Conservation (phyloP, 2,329 filamentous ascomycete species). For the Ceratocystis alfenasii region DNA sequence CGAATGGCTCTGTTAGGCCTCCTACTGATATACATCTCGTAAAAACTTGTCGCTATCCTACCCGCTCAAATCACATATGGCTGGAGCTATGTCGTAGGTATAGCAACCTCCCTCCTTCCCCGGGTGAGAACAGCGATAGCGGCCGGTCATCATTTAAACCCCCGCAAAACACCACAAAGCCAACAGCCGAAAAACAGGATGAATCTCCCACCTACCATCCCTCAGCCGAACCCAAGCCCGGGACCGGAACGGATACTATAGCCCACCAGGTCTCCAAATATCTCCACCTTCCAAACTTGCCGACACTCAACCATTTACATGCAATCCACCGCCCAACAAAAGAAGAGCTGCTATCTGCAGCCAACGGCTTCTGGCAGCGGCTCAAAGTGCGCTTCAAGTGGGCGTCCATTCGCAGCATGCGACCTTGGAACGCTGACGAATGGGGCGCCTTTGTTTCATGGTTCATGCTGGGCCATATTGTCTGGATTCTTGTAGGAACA, state of each 20-base stretch:
- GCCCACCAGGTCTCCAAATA: slow-evolving; percentile 47
- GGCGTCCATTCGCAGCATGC: slow-evolving; percentile 85
- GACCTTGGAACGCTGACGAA: slow-evolving; percentile 92
- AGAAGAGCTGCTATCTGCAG: slow-evolving; percentile 81
- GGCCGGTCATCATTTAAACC: neutral
- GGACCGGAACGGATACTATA: slow-evolving; percentile 33
- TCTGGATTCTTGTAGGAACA: slow-evolving; percentile 93
- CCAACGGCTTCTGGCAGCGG: slow-evolving; percentile 84
- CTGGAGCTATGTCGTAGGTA: slow-evolving; percentile 4
- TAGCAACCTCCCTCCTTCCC: neutral
- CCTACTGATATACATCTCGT: neutral
- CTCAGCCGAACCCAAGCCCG: neutral
- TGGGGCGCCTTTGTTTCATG: slow-evolving; percentile 90
- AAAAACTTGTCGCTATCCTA: neutral
- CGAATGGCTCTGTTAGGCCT: neutral
- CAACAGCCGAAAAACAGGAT: neutral
- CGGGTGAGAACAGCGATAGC: neutral
- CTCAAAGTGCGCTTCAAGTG: slow-evolving; percentile 91
- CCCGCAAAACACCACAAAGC: neutral
- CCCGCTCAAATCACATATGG: neutral
- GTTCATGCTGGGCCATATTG: slow-evolving; percentile 83
- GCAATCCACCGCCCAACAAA: slow-evolving; percentile 58
- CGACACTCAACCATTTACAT: slow-evolving; percentile 27
- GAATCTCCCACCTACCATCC: neutral
- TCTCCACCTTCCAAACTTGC: slow-evolving; percentile 51